Evolutionary conservation across 2,329 filamentous ascomycete species (phyloP).

Genomic region (Hypoxylon sp.): DNA sequence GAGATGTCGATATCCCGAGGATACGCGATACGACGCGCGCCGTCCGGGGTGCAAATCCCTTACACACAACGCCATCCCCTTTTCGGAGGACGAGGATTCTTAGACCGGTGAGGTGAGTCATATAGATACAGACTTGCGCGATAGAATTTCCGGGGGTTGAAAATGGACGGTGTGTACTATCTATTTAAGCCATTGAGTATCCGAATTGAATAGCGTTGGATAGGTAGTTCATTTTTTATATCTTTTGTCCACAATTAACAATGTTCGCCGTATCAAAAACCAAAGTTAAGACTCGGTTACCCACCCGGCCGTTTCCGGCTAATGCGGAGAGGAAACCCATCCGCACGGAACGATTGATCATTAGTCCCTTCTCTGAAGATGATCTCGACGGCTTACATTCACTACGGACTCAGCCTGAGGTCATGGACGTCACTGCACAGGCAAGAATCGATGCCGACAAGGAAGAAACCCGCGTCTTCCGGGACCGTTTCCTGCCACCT

Average conservation of each 20-base stretch:
- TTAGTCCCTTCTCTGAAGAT: conserved; percentile 59
- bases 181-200: no score
- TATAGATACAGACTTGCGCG: no score
- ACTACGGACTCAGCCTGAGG: conserved; percentile 65
- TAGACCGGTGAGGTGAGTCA: no score
- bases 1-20: no score
- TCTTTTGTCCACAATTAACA: background rate
- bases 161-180: no score
- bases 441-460: conserved; percentile 55
- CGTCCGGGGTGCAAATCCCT: no score
- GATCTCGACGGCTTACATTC: conserved; percentile 61
- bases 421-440: conserved; percentile 66
- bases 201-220: no score
- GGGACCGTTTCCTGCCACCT: conserved; percentile 56
- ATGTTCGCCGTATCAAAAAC: conserved; percentile 37
- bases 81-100: no score
- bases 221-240: background rate
- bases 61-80: no score
- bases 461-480: conserved; percentile 52
- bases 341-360: conserved; percentile 61
- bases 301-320: conserved; percentile 53
- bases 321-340: conserved; percentile 52
- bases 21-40: no score
- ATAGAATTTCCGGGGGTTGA: no score
- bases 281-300: conserved; percentile 59